Evolutionary conservation across 2,329 filamentous ascomycete genomes (phyloP).

Genomic region (Lithohypha guttulata): DNA sequence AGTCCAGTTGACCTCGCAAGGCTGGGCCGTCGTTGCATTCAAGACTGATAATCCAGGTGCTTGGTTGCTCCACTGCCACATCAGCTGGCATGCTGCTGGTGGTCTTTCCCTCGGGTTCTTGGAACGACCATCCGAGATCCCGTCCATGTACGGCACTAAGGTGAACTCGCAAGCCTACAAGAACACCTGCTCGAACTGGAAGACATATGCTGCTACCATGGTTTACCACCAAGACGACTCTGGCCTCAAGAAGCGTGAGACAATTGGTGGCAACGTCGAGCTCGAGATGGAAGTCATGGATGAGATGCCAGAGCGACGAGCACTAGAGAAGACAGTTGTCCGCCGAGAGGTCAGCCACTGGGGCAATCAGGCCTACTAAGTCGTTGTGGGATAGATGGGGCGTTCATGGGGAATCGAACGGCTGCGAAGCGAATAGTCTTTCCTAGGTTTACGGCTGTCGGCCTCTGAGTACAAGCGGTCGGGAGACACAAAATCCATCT

Average conservation of each 20-base stretch:
- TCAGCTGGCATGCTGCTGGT: constrained; percentile 23
- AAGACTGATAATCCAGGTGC: constrained; percentile 33
- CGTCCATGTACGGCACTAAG: neutral
- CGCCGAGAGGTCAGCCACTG: neutral
- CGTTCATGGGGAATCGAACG: no score
- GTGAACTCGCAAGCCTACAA: neutral
- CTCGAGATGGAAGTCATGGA: constrained; percentile 5
- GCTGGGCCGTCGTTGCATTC: constrained; percentile 32
- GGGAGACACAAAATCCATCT: no score
- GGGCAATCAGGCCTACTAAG: neutral
- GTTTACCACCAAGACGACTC: constrained; percentile 2
- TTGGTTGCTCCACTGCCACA: constrained; percentile 29
- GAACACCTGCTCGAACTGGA: constrained; percentile 8
- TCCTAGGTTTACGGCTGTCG: no score
- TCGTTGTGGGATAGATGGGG: no score
- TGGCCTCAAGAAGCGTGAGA: constrained; percentile 2
- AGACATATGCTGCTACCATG: constrained; percentile 6
- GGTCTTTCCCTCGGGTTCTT: constrained; percentile 27
- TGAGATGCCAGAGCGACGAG: neutral
- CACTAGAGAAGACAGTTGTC: neutral
- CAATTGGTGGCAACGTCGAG: neutral
- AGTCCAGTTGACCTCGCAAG: constrained; percentile 28
- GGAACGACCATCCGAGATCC: constrained; percentile 25
- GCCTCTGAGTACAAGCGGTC: no score
- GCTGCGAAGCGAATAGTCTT: no score